A percentile compares a stretch with the other conserved stretches of the same genome.
Conservation (phyloP, 768 basidiomycete species). For the Krasilnikovozyma curviuscula region DNA sequence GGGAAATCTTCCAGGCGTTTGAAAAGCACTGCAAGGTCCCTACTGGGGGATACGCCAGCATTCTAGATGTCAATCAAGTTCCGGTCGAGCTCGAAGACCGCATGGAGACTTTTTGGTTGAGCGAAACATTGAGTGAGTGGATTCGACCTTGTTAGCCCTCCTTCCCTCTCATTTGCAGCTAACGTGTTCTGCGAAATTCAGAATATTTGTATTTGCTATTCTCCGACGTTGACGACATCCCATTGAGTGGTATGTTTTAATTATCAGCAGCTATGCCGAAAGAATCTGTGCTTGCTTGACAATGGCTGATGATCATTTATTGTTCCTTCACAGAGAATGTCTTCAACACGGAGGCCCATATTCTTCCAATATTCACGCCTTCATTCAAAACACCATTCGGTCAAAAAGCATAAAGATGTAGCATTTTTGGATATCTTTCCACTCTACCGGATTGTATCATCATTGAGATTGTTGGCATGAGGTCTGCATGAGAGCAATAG, state of each 20-base stretch:
- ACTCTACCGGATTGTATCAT: too few relatives aligned
- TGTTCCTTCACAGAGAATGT: constrained; percentile 65
- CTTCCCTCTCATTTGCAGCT: not conserved
- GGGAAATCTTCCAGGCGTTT: constrained; percentile 26
- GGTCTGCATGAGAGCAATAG: too few relatives aligned
- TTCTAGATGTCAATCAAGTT: constrained; percentile 64
- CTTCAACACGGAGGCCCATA: constrained; percentile 91
- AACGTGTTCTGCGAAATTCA: not conserved
- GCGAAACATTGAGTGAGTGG: constrained; percentile 67
- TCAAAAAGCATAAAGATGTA: too few relatives aligned
- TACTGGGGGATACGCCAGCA: constrained; percentile 65
- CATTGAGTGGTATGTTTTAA: constrained; percentile 45
- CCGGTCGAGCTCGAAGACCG: constrained; percentile 54
- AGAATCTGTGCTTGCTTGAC: not conserved
- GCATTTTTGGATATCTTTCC: too few relatives aligned
- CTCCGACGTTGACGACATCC: constrained; percentile 48
- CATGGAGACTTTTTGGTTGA: constrained; percentile 93
- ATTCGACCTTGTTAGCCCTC: too few relatives aligned
- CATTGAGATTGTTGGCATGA: too few relatives aligned
- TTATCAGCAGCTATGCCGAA: not conserved
- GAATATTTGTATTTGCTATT: constrained; percentile 78
- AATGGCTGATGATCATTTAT: constrained; percentile 45
- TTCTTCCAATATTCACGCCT: constrained; percentile 59
- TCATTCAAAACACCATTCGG: constrained; percentile 33
- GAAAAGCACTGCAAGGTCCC: constrained; percentile 48